Evolutionary conservation across 441 rosid species (phyloP).

Genomic region (Populus trichocarpa): DNA sequence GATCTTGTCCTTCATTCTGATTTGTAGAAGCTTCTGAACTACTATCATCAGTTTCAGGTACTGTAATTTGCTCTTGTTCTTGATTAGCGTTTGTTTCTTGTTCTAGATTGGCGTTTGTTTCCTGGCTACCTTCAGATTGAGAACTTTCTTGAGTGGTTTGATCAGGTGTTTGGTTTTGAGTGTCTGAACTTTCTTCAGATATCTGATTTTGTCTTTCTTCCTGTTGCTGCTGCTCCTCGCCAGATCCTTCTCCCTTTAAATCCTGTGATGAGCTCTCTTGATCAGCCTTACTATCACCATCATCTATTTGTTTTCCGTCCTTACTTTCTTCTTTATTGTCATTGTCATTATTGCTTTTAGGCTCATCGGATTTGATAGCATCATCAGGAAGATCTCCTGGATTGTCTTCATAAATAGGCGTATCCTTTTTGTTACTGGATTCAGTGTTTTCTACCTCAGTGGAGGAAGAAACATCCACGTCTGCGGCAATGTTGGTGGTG

Average conservation of each 20-base stretch:
- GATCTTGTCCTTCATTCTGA: background rate
- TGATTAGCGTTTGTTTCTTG: background rate
- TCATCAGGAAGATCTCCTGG: constrained; percentile 86
- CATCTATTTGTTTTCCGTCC: background rate
- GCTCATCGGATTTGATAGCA: constrained; percentile 66
- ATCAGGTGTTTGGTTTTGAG: constrained; percentile 29
- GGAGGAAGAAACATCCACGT: background rate
- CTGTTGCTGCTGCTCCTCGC: constrained; percentile 34
- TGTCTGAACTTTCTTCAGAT: constrained; percentile 38
- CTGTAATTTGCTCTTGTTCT: background rate
- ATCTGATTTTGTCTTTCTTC: constrained; percentile 32
- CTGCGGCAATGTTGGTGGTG: background rate
- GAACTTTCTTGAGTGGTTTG: constrained; percentile 7
- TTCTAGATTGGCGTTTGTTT: background rate
- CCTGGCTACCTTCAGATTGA: constrained; percentile 8
- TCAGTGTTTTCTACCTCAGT: background rate
- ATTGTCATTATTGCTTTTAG: constrained; percentile 13
- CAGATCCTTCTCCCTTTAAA: constrained; percentile 27
- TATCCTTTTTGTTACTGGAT: constrained; percentile 20
- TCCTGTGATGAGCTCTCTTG: constrained; percentile 14
- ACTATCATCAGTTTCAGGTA: background rate
- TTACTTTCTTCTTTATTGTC: background rate
- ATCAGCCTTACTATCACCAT: background rate
- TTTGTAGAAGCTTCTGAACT: background rate
- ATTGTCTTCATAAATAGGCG: constrained; percentile 61